Evolutionary conservation across 305 asterid genomes (phyloP).

Genomic region (Fraxinus dipetala): DNA sequence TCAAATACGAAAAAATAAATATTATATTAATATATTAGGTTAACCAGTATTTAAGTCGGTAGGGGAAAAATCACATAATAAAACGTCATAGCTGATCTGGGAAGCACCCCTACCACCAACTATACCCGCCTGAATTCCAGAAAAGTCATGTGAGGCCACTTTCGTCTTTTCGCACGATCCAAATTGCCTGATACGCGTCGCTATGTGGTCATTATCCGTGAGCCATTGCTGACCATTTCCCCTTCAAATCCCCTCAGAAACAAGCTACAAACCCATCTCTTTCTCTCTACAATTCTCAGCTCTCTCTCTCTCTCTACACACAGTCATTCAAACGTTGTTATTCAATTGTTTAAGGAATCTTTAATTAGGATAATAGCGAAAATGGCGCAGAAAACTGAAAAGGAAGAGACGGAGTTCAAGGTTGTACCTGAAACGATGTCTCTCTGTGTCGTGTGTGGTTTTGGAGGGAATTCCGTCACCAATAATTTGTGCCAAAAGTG

Average conservation of each 20-base stretch:
- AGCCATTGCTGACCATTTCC: conserved; percentile 48
- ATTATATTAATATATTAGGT: too few relatives aligned
- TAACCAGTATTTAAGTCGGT: too few relatives aligned
- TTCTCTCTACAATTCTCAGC: neutral
- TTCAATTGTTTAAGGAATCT: neutral
- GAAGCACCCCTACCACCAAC: neutral
- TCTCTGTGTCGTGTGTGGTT: conserved; percentile 61
- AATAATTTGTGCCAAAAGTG: conserved; percentile 57
- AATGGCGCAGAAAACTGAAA: conserved; percentile 72
- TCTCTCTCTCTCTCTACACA: neutral
- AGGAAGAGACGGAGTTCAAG: conserved; percentile 71
- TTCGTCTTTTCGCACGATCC: conserved; percentile 26
- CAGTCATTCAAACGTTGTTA: too few relatives aligned
- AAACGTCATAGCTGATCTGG: conserved; percentile 23
- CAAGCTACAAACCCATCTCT: neutral
- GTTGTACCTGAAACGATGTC: conserved; percentile 60
- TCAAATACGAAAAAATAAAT: too few relatives aligned
- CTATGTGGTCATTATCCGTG: conserved; percentile 52
- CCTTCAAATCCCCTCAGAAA: conserved; percentile 32
- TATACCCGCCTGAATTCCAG: too few relatives aligned
- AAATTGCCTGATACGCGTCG: conserved; percentile 30
- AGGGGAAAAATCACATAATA: neutral
- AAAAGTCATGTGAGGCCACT: conserved; percentile 26
- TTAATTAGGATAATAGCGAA: neutral
- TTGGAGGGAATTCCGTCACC: conserved; percentile 48